A percentile compares a stretch with the other conserved stretches of the same genome.
phyloP scores from a whole-genome alignment of 768 basidiomycete genomes.

The Suillus subalutaceus region DNA sequence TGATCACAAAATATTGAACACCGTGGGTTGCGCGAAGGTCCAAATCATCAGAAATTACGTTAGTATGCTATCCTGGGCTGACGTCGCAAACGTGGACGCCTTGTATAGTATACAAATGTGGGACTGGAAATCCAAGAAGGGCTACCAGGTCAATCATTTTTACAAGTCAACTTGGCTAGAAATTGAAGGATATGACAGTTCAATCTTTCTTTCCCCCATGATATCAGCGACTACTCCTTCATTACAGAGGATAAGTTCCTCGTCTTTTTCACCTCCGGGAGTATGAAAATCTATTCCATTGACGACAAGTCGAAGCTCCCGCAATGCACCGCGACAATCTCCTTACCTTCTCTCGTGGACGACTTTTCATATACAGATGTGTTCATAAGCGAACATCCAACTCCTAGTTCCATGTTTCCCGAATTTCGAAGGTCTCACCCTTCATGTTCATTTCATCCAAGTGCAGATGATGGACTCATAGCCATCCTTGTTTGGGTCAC shows the following conservation, averaged over 20 bases:
- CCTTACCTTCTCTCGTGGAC: slow-evolving; percentile 45
- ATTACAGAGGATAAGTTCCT: slow-evolving; percentile 49
- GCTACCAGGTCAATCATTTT: slow-evolving; percentile 32
- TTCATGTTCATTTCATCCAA: slow-evolving; percentile 41
- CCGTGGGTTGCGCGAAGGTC: slow-evolving; percentile 42
- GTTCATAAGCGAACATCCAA: slow-evolving; percentile 27
- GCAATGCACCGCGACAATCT: slow-evolving; percentile 39
- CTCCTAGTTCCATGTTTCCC: neutral
- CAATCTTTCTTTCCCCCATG: slow-evolving; percentile 40
- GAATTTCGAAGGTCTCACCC: slow-evolving; percentile 3
- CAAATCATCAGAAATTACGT: slow-evolving; percentile 50
- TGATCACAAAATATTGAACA: neutral
- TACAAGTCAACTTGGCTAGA: slow-evolving; percentile 1
- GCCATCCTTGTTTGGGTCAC: slow-evolving; percentile 52
- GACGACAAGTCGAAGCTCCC: slow-evolving; percentile 33
- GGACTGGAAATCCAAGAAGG: slow-evolving; percentile 47
- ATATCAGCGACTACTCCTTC: slow-evolving; percentile 59
- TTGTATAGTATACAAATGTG: slow-evolving; percentile 53
- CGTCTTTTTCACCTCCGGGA: slow-evolving; percentile 47
- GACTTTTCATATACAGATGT: slow-evolving; percentile 57
- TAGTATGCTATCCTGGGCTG: slow-evolving; percentile 52
- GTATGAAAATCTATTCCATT: slow-evolving; percentile 54
- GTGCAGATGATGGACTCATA: slow-evolving; percentile 51
- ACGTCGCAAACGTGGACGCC: slow-evolving; percentile 22
- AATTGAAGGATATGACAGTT: slow-evolving; percentile 34